Conservation (phyloP, 2,329 filamentous ascomycete species). For the Alternaria gansuensis region DNA sequence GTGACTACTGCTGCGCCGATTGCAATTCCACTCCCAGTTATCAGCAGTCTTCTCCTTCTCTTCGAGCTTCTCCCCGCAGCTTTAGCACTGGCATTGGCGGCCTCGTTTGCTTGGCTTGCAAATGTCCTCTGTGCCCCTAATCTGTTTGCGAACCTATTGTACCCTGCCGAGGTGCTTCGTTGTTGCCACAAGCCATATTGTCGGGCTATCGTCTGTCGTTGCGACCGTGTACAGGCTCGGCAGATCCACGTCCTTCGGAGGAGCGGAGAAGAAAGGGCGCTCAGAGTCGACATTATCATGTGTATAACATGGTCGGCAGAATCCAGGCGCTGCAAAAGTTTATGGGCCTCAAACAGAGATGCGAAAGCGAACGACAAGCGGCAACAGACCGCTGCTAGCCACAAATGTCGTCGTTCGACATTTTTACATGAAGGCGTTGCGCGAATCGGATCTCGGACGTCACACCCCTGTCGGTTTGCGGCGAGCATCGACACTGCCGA, state of each 20-base stretch:
- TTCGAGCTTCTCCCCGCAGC: slow-evolving; percentile 16
- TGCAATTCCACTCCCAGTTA: slow-evolving; percentile 39
- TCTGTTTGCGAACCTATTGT: slow-evolving; percentile 11
- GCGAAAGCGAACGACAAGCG: slow-evolving; percentile 16
- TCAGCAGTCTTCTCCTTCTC: slow-evolving; percentile 37
- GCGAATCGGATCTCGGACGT: slow-evolving; percentile 22
- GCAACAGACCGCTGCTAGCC: slow-evolving; percentile 17
- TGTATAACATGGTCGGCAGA: slow-evolving; percentile 30
- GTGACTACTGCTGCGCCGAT: slow-evolving; percentile 58
- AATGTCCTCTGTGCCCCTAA: slow-evolving; percentile 17
- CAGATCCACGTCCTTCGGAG: slow-evolving; percentile 50
- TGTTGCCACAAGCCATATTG: slow-evolving; percentile 32
- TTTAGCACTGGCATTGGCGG: slow-evolving; percentile 15
- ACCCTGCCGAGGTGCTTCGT: slow-evolving; percentile 22
- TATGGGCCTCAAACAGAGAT: slow-evolving; percentile 6
- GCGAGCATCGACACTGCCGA: slow-evolving; percentile 22
- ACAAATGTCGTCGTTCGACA: slow-evolving; percentile 27
- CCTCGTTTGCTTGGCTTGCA: slow-evolving; percentile 22
- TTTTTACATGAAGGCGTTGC: slow-evolving; percentile 27
- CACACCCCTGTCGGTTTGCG: slow-evolving; percentile 20
- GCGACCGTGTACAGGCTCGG: slow-evolving; percentile 44
- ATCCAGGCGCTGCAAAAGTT: slow-evolving; percentile 11
- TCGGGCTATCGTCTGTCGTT: slow-evolving; percentile 32
- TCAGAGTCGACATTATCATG: slow-evolving; percentile 47
- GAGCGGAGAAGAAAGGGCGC: slow-evolving; percentile 37